Percentiles rank a stretch among this genome's conserved stretches.
Evolutionary conservation across 2,329 filamentous ascomycete genomes (phyloP).

Genomic region (Verticillium klebahnii): DNA sequence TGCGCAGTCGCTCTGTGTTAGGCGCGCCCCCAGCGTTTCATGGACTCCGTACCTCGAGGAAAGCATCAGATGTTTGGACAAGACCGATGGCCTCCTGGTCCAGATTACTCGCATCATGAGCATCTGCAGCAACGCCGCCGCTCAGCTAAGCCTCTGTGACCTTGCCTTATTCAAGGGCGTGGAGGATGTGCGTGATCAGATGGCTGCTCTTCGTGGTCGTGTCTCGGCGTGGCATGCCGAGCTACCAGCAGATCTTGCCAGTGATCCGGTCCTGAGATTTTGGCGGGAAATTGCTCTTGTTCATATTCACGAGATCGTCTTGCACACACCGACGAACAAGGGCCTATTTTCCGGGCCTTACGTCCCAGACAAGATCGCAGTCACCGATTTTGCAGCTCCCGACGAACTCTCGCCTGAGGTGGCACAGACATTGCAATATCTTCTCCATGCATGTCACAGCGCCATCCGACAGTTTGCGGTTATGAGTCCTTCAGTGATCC

Average conservation of each 20-base stretch:
- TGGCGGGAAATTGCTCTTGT: constrained; percentile 8
- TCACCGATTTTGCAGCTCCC: constrained; percentile 9
- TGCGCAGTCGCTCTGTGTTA: neutral
- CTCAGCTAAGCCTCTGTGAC: constrained; percentile 3
- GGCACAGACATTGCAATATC: neutral
- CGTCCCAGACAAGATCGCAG: constrained; percentile 10
- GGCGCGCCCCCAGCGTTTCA: neutral
- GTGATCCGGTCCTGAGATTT: neutral
- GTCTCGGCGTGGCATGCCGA: neutral
- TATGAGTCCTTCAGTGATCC: neutral
- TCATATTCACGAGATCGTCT: constrained; percentile 11
- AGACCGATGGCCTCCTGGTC: neutral
- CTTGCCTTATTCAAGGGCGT: neutral
- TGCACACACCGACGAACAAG: constrained; percentile 14
- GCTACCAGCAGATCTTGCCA: neutral
- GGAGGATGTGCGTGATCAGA: neutral
- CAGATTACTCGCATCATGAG: neutral
- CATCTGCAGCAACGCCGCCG: neutral
- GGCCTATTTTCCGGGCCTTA: constrained; percentile 11
- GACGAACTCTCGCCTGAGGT: neutral
- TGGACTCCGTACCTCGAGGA: constrained; percentile 1
- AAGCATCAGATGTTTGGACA: neutral
- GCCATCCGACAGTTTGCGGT: neutral
- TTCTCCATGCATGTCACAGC: neutral
- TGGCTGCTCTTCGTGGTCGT: neutral